Conservation (phyloP, 169 alveolate species). For the Eimeria maxima region DNA sequence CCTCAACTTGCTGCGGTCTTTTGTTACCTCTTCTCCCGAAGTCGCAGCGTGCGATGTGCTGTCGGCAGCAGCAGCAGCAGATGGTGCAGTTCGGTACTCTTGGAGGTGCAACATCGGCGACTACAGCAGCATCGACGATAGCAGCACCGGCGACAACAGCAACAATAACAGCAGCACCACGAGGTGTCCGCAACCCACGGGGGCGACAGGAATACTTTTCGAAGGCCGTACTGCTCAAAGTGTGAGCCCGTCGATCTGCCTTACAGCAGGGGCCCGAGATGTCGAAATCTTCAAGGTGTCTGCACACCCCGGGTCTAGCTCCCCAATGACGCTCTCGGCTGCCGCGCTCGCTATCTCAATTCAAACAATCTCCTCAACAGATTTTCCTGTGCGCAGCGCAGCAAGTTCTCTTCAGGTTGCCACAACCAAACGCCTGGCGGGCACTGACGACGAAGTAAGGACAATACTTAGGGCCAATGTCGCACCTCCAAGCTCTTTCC, state of each 20-base stretch:
- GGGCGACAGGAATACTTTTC: background rate
- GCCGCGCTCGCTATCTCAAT: slow-evolving; percentile 42
- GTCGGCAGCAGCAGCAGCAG: slow-evolving; percentile 50
- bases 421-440: slow-evolving; percentile 33
- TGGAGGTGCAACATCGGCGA: background rate
- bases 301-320: background rate
- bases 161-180: background rate
- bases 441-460: slow-evolving; percentile 43
- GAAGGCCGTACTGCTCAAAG: background rate
- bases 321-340: slow-evolving; percentile 21
- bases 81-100: background rate
- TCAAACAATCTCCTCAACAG: background rate
- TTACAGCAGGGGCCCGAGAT: background rate
- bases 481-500: background rate
- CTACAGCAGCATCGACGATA: background rate
- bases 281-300: background rate
- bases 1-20: slow-evolving; percentile 29
- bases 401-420: slow-evolving; percentile 43
- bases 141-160: background rate
- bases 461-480: background rate
- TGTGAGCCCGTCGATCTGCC: background rate
- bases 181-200: background rate
- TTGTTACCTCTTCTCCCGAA: slow-evolving; percentile 10
- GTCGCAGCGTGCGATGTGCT: slow-evolving; percentile 15
- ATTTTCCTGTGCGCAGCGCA: slow-evolving; percentile 63